Base-by-base conservation (phyloP, 106 monocot species). In the Ottelia alismoides region DNA sequence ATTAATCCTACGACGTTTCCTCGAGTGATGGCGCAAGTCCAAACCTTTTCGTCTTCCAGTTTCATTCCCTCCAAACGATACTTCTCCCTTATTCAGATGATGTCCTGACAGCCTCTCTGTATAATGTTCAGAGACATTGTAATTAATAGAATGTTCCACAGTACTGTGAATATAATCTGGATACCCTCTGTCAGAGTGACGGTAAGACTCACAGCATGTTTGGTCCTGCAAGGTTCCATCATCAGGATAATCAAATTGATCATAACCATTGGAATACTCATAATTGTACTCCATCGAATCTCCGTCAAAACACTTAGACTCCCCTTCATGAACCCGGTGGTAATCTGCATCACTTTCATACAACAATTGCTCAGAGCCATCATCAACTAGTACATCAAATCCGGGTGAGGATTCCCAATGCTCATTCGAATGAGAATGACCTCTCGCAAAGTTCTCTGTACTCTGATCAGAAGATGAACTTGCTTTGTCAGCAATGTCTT, bases 371-470 rank as follows among this genome's bases (percentile, higher is more conserved):
- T 76, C 51, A 19, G 72, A 64, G 0, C 60, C 75, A 62, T 64
- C 64, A 68, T 69, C 75, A 18, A 68, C 72, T 51, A 81, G 75
- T 12, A 81, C 80, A 57, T 81, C 75, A 65, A 81, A 76, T 27
- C 75, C 80, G 2, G 80, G 72, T 26, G 80, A 81, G 19, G 72
- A 75, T 30, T 81, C 80, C 61, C 65, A 63, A 56, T 63, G 47
- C 31, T 74, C 72, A 30, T 75, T 75, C 9, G 11, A 59, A n/a
- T 72, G 68, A 32, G 24, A 14, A 53, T 22, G 31, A 40, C 61
- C 64, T 25, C 43, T 52, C 32, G 25, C 52, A 16, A 26, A 53
- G 18, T 65, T 60, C 31, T 81, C 75, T 5, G 67, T 67, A 40
- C 58, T 63, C 54, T 60, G 71, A 53, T 68, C 70, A 30, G 44